Conservation (phyloP, 768 basidiomycete genomes). For the Boletus subcaerulescens region DNA sequence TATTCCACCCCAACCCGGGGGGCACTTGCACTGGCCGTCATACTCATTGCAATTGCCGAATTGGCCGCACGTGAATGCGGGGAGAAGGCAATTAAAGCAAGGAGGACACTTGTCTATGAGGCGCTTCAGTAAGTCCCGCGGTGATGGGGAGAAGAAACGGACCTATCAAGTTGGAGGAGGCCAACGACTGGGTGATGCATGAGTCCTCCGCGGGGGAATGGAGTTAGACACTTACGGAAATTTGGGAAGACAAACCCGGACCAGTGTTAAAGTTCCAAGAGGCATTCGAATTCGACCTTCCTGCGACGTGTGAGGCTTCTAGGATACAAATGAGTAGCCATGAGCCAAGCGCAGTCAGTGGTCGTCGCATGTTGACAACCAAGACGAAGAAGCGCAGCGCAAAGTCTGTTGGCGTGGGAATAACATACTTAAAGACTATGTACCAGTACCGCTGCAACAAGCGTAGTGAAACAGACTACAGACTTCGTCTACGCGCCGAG, state of each 20-base stretch:
- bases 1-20: constrained; percentile 95
- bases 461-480: too few species aligned
- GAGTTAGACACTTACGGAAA: constrained; percentile 21
- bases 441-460: too few species aligned
- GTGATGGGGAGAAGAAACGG: background rate
- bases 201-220: constrained; percentile 8
- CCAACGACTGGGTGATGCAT: constrained; percentile 19
- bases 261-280: constrained; percentile 13
- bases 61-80: constrained; percentile 89
- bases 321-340: constrained; percentile 17
- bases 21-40: constrained; percentile 95
- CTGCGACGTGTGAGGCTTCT: background rate
- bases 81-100: constrained; percentile 95
- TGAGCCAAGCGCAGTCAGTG: constrained; percentile 7
- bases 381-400: background rate
- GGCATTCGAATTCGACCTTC: constrained; percentile 9
- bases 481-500: background rate
- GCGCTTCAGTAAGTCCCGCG: background rate
- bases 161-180: constrained; percentile 20
- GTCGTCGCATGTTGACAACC: constrained; percentile 23
- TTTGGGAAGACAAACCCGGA: constrained; percentile 19
- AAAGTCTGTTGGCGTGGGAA: constrained; percentile 13
- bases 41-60: constrained; percentile 88
- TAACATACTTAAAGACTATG: too few species aligned
- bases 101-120: constrained; percentile 64